Conservation (phyloP, 2,329 filamentous ascomycete genomes). For the Fusarium pseudocircinatum region DNA sequence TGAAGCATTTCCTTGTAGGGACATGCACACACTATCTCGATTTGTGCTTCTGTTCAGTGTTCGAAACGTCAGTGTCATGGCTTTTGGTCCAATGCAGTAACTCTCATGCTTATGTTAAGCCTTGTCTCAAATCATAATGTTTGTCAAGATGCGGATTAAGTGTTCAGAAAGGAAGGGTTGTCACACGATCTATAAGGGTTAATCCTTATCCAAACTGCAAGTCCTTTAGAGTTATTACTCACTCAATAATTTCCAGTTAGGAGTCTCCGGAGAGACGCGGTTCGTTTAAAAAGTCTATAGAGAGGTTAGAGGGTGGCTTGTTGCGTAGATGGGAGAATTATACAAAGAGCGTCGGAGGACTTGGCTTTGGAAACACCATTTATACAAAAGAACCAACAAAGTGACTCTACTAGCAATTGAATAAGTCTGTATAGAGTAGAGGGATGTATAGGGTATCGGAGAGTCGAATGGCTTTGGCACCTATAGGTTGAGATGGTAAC, state of each 20-base stretch:
- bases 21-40: not conserved
- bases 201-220: not conserved
- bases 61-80: rapidly evolving
- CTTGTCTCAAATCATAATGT: not conserved
- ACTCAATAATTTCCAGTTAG: not conserved
- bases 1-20: not conserved
- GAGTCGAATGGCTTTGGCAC: not conserved
- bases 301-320: not conserved
- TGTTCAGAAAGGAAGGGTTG: not conserved
- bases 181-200: not conserved
- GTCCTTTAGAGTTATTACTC: not conserved
- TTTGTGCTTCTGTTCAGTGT: not conserved
- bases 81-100: not conserved
- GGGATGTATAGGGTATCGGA: not conserved
- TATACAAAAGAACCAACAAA: not conserved
- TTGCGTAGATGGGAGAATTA: not conserved
- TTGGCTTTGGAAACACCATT: not conserved
- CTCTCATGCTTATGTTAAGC: not conserved
- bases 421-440: not conserved
- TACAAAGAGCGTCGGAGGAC: not conserved
- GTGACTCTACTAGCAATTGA: not conserved
- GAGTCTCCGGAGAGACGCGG: not conserved
- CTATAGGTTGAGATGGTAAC: not conserved
- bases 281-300: rapidly evolving
- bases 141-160: not conserved